These are phyloP conservation scores for Bruguiera sexangula DNA, from an alignment of 345 rosid species.

Conservation along the genomic window DNA sequence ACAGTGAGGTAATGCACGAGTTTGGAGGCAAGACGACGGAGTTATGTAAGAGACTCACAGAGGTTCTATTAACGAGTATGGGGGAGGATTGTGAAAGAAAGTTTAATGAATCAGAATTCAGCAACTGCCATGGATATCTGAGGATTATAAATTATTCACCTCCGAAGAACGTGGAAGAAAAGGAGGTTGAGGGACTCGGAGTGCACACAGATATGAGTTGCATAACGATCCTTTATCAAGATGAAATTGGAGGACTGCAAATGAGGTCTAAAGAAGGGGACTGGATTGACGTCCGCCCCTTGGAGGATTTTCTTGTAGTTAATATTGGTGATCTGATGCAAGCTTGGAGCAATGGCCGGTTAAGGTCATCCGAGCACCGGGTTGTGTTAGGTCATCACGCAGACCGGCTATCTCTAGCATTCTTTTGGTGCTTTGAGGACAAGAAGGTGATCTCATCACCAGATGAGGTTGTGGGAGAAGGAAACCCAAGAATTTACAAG, in stretches of 20 bases:
- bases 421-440: constrained; percentile 69
- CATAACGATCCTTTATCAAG: constrained; percentile 67
- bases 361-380: constrained; percentile 72
- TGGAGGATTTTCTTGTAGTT: constrained; percentile 52
- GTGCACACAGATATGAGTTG: constrained; percentile 89
- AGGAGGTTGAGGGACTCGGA: constrained; percentile 66
- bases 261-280: constrained; percentile 60
- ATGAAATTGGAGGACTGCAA: constrained; percentile 69
- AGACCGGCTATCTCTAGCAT: constrained; percentile 60
- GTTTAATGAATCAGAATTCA: constrained; percentile 44
- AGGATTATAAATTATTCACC: constrained; percentile 60
- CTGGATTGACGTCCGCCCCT: constrained; percentile 50
- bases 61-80: constrained; percentile 44
- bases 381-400: constrained; percentile 45
- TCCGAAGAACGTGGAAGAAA: constrained; percentile 38
- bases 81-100: constrained; percentile 40
- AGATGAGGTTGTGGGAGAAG: constrained; percentile 50
- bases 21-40: constrained; percentile 56
- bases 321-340: constrained; percentile 79
- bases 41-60: constrained; percentile 47
- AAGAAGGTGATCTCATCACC: constrained; percentile 60
- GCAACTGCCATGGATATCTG: constrained; percentile 59
- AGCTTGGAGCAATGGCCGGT: constrained; percentile 70
- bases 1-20: constrained; percentile 53
- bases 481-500: constrained; percentile 38